Evolutionary conservation across 768 basidiomycete species (phyloP), one percentile per base, ranked within the genome.

Genomic region (Mycena chlorophos): DNA sequence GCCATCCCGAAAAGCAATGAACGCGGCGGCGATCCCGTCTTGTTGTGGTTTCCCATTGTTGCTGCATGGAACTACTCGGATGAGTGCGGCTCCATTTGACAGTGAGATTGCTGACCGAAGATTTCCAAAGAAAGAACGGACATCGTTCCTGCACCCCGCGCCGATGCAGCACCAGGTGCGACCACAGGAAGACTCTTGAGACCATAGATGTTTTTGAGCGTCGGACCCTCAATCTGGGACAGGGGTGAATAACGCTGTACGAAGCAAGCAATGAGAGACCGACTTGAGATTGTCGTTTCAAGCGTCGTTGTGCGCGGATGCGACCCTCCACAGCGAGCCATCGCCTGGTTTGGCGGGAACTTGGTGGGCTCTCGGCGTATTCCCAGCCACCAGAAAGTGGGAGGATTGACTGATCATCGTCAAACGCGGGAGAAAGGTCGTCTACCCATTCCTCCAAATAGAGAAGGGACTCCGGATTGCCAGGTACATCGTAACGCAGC

Each of bases 51-150:
- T 78, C 0, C 94, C 89, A 12, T 85, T 73, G 28, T 79, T 77
- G 14, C 78, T 74, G 1, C 90, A 87, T 14, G 81, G 82, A 16
- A 81, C 91, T 91, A 59, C 3, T 50, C 14, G 52, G 55, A 22
- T 38, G 16, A 13, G 31, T 30, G 22, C 50, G 22, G 22, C 19
- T n/a, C 49, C 46, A 8, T 51, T 4, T 17, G 27, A n/a, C 10
- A n/a, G 34, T 42, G 14, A 4, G 2, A 47, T 12, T 25, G 17
- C 19, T 54, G 53, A 91, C 95, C 89, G 63, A 95, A 92, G 2
- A 94, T 72, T 68, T 99, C 97, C 39, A 98, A 66, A 1, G 89
- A 85, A 34, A 98, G 69, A 6, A 92, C 73, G 0, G 87, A 83
- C 89, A 98, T 91, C 84, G 52, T 77, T 82, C 66, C 83, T 85